These are phyloP conservation scores for Tirmania nivea DNA, from an alignment of 495 filamentous ascomycete genomes.

Conservation along the genomic window DNA sequence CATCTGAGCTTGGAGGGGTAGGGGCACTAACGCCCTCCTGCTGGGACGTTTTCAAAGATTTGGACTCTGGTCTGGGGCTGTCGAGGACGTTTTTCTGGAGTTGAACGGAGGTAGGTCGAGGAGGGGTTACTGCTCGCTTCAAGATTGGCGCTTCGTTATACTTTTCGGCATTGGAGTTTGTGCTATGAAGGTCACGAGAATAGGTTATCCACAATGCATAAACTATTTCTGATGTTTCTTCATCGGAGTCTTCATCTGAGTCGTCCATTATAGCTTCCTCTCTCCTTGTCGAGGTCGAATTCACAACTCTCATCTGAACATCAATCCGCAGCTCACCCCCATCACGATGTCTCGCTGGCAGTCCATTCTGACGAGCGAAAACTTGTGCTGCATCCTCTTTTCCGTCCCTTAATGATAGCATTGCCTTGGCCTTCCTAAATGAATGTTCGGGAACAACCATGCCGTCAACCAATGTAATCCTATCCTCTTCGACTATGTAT, in stretches of 20 bases:
- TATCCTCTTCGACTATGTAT: conserved; percentile 67
- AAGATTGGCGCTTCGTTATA: conserved; percentile 35
- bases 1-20: conserved; percentile 18
- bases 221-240: conserved; percentile 51
- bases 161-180: conserved; percentile 25
- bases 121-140: conserved; percentile 40
- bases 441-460: conserved; percentile 92
- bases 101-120: conserved; percentile 29
- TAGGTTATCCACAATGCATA: conserved; percentile 96
- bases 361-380: conserved; percentile 59
- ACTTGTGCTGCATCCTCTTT: conserved; percentile 50
- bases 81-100: conserved; percentile 21
- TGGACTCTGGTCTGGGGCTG: conserved; percentile 47
- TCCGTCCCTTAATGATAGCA: conserved; percentile 61
- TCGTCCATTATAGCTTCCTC: conserved; percentile 21
- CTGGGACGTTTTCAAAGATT: conserved; percentile 20
- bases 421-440: conserved; percentile 69
- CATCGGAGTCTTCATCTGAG: conserved; percentile 22
- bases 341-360: conserved; percentile 71
- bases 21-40: not conserved
- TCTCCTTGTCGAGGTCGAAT: conserved; percentile 38
- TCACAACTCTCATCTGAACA: conserved; percentile 85
- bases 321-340: conserved; percentile 81
- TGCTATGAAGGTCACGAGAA: conserved; percentile 71
- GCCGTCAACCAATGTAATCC: conserved; percentile 64